Conservation (phyloP, 1,284 basidiomycete species). For the Trichosporon sp. region DNA sequence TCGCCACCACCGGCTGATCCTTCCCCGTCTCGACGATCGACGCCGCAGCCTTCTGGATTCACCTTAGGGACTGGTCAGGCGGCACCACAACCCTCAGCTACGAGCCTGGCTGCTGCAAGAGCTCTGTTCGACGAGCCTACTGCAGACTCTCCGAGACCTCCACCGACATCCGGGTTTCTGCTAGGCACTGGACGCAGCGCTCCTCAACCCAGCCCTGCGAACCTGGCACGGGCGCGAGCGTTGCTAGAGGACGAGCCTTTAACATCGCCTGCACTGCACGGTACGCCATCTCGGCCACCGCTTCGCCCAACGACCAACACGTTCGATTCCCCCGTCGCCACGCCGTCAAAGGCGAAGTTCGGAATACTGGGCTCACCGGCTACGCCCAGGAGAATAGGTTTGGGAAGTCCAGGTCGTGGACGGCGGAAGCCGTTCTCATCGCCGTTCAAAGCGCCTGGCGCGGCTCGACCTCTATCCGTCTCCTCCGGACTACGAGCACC, state of each 20-base stretch:
- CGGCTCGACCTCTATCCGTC: neutral
- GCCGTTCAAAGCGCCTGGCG: conserved; percentile 36
- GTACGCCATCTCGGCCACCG: conserved; percentile 26
- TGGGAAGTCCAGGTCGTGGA: conserved; percentile 18
- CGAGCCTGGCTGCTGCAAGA: neutral
- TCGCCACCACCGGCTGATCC: neutral
- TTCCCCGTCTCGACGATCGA: neutral
- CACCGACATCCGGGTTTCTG: neutral
- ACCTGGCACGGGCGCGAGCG: neutral
- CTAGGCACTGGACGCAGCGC: neutral
- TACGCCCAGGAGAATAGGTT: conserved; percentile 35
- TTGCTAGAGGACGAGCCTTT: conserved; percentile 2
- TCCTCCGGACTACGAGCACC: conserved; percentile 7
- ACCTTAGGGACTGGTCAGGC: neutral
- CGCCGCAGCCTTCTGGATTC: conserved; percentile 1
- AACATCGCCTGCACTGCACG: neutral
- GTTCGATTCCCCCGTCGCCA: conserved; percentile 6
- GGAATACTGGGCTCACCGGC: conserved; percentile 20
- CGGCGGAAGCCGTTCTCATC: conserved; percentile 32
- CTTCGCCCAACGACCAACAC: conserved; percentile 30
- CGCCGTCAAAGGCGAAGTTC: neutral
- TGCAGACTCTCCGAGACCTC: neutral
- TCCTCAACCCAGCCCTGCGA: neutral
- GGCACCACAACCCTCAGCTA: neutral
- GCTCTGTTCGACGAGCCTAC: conserved; percentile 5